phyloP scores from a whole-genome alignment of 75 land plant genomes.

The Sequoia sempervirens region DNA sequence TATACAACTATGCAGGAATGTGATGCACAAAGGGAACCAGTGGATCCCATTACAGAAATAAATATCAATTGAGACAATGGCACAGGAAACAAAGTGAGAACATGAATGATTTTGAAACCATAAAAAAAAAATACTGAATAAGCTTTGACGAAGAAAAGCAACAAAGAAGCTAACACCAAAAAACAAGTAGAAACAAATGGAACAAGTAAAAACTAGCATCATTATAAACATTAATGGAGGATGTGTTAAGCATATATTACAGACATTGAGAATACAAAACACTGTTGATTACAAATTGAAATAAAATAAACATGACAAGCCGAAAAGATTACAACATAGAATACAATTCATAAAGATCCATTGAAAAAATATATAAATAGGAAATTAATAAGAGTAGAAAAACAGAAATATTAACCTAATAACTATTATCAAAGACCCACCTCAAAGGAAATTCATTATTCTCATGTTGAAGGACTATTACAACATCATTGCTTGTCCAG shows the following conservation, averaged over 20 bases:
- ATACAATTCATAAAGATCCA: neutral
- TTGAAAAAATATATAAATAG: neutral
- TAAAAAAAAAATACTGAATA: neutral
- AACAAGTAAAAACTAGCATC: neutral
- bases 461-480: conserved; percentile 90
- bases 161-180: neutral
- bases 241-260: neutral
- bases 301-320: neutral
- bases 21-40: neutral
- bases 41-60: neutral
- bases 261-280: neutral
- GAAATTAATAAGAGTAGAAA: neutral
- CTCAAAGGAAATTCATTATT: conserved; percentile 75
- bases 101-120: neutral
- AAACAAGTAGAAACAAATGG: neutral
- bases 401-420: neutral
- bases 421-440: neutral
- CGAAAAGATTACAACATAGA: neutral
- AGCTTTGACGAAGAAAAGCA: neutral
- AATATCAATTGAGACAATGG: neutral
- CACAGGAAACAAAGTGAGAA: neutral
- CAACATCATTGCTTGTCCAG: conserved; percentile 95
- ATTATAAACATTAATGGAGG: neutral
- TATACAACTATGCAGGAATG: neutral
- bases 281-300: neutral